A percentile compares a stretch with the other conserved stretches of the same genome.
These are phyloP conservation scores for Mikania micrantha DNA, from an alignment of 129 eudicot species.

Conservation along the genomic window DNA sequence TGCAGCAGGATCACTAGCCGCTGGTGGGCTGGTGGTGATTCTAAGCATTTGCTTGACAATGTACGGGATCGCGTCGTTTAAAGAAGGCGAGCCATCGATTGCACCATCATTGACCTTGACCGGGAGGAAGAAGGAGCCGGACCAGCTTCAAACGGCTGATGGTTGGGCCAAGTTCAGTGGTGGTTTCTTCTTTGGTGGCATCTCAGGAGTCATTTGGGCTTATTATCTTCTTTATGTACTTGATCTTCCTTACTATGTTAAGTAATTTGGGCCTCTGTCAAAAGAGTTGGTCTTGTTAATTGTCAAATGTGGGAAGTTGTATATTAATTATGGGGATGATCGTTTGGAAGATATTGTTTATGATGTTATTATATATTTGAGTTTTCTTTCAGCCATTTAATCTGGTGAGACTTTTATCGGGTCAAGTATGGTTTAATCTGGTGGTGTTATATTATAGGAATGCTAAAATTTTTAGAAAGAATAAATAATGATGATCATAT, in stretches of 20 bases:
- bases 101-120: conserved; percentile 89
- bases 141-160: conserved; percentile 91
- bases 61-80: conserved; percentile 87
- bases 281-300: neutral
- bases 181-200: conserved; percentile 96
- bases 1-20: conserved; percentile 86
- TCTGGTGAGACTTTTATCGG: too few relatives aligned
- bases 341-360: conserved; percentile 14
- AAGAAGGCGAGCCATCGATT: conserved; percentile 86
- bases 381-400: neutral
- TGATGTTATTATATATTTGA: conserved; percentile 10
- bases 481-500: too few relatives aligned
- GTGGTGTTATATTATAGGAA: neutral
- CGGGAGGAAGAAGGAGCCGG: conserved; percentile 91
- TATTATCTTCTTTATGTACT: conserved; percentile 83
- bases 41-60: conserved; percentile 89
- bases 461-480: too few relatives aligned
- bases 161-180: conserved; percentile 98
- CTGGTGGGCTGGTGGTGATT: conserved; percentile 81
- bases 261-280: conserved; percentile 26
- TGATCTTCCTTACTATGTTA: conserved; percentile 88
- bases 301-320: conserved; percentile 21
- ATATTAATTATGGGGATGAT: conserved; percentile 14
- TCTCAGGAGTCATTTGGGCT: conserved; percentile 94
- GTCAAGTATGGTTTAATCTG: neutral